Evolutionary conservation across 805 yeast genomes (phyloP).

Genomic region (Sugiyamaella floridensis): DNA sequence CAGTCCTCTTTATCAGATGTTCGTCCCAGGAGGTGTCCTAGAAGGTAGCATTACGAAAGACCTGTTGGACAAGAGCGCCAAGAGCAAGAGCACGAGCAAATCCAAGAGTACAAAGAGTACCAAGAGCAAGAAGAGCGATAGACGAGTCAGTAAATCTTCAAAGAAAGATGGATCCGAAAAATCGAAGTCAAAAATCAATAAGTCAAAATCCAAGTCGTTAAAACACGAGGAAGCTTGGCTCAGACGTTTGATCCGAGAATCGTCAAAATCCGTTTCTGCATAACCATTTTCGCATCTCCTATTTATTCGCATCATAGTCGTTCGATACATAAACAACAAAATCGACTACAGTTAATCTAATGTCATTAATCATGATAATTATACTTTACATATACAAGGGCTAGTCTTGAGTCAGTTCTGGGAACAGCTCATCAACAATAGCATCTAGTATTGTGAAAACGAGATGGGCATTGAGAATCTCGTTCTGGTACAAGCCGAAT

Average conservation of each 20-base stretch:
- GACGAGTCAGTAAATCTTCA: background rate
- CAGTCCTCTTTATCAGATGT: constrained; percentile 77
- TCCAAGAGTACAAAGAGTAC: background rate
- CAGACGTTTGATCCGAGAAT: background rate
- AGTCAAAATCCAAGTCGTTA: background rate
- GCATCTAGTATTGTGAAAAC: constrained; percentile 54
- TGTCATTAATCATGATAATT: too few species aligned
- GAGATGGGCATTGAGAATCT: constrained; percentile 58
- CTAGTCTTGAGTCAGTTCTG: constrained; percentile 6
- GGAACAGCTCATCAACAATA: constrained; percentile 38
- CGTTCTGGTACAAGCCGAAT: constrained; percentile 68
- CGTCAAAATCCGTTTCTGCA: background rate
- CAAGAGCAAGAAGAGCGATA: background rate
- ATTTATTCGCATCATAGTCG: background rate
- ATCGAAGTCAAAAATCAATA: background rate
- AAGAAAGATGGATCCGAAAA: background rate
- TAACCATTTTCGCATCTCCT: background rate
- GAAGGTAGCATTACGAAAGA: constrained; percentile 40
- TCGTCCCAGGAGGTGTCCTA: constrained; percentile 80
- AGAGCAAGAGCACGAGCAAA: background rate
- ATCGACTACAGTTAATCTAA: too few species aligned
- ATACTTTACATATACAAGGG: background rate
- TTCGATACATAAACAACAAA: too few species aligned
- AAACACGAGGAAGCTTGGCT: constrained; percentile 5
- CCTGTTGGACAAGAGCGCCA: background rate